These are phyloP conservation scores for Hygrophorus pudorinus DNA, from an alignment of 768 basidiomycete species.

Conservation along the genomic window DNA sequence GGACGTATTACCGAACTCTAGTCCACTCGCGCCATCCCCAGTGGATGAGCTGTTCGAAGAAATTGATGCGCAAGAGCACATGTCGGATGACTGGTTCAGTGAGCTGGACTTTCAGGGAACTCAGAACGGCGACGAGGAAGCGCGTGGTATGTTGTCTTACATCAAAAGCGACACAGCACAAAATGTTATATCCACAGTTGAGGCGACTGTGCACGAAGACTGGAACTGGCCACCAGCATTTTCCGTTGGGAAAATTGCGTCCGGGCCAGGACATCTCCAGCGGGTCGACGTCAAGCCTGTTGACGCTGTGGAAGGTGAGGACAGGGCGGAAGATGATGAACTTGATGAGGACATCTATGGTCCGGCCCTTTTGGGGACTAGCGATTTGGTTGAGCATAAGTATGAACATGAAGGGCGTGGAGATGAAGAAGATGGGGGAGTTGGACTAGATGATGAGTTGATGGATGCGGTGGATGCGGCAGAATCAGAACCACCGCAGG, in stretches of 20 bases:
- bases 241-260: neutral
- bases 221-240: no score
- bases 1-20: neutral
- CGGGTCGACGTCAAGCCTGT: constrained; percentile 9
- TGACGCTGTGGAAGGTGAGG: constrained; percentile 5
- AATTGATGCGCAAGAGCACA: neutral
- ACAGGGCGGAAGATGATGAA: constrained; percentile 12
- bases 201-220: no score
- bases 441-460: no score
- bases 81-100: constrained; percentile 7
- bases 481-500: no score
- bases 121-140: constrained; percentile 1
- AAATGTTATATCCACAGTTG: no score
- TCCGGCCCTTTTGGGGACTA: neutral
- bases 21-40: neutral
- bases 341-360: constrained; percentile 4
- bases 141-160: constrained; percentile 14
- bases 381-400: neutral
- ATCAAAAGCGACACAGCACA: no score
- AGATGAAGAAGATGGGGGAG: neutral
- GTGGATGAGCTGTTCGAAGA: neutral
- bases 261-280: no score
- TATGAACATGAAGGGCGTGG: neutral
- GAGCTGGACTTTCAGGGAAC: constrained; percentile 14
- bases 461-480: no score